These are phyloP conservation scores for Cordyceps tenuipes DNA, from an alignment of 2,329 filamentous ascomycete species.

Conservation along the genomic window DNA sequence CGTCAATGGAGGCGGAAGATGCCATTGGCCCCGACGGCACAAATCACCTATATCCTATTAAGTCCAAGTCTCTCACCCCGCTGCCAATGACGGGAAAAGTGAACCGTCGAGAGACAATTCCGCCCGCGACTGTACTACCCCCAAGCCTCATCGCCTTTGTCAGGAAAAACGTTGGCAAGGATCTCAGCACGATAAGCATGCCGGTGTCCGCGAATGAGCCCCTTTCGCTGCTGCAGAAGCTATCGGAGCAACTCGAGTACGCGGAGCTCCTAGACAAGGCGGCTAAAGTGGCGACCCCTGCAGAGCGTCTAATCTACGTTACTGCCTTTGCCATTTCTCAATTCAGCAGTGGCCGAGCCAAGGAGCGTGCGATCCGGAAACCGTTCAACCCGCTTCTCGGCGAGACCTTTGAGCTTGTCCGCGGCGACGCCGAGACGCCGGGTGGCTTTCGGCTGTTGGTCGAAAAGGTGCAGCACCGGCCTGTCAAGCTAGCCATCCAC, in stretches of 20 bases:
- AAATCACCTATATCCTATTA: slow-evolving; percentile 58
- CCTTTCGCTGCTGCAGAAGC: slow-evolving; percentile 74
- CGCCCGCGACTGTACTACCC: slow-evolving; percentile 66
- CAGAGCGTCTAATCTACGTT: slow-evolving; percentile 73
- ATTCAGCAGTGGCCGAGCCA: slow-evolving; percentile 73
- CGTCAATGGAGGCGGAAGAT: slow-evolving; percentile 52
- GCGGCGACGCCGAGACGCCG: slow-evolving; percentile 64
- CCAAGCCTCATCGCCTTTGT: slow-evolving; percentile 91
- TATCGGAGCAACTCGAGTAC: slow-evolving; percentile 89
- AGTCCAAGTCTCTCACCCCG: slow-evolving; percentile 67
- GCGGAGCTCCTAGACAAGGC: slow-evolving; percentile 74
- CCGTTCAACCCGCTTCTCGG: slow-evolving; percentile 96
- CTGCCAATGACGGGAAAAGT: slow-evolving; percentile 62
- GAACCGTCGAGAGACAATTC: slow-evolving; percentile 60
- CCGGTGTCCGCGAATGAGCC: slow-evolving; percentile 95
- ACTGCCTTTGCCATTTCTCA: slow-evolving; percentile 85
- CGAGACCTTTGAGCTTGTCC: slow-evolving; percentile 88
- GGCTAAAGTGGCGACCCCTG: slow-evolving; percentile 48
- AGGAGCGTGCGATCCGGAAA: slow-evolving; percentile 87
- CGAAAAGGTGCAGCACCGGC: slow-evolving; percentile 90
- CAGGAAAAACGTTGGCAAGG: slow-evolving; percentile 96
- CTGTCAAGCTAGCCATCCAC: slow-evolving; percentile 86
- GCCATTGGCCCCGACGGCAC: slow-evolving; percentile 53
- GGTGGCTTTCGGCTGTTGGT: slow-evolving; percentile 83
- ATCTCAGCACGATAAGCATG: slow-evolving; percentile 94